phyloP scores from a whole-genome alignment of 768 basidiomycete species.

The Porphyrellus cyaneotinctus region DNA sequence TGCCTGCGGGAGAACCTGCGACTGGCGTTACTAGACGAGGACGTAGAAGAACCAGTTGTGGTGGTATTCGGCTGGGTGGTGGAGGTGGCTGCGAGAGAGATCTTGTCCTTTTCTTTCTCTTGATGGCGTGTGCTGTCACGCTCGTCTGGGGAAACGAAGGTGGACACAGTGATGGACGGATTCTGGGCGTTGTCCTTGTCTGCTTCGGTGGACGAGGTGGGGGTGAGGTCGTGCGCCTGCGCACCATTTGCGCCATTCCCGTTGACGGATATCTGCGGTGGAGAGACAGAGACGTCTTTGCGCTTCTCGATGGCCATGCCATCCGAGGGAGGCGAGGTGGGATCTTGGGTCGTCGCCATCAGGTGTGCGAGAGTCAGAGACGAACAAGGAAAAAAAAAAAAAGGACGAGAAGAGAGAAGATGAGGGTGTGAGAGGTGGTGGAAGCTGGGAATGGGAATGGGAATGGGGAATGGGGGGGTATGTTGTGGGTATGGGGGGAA shows the following conservation, averaged over 20 bases:
- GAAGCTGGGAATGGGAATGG: background rate
- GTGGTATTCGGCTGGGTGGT: conserved; percentile 39
- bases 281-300: conserved; percentile 13
- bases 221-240: conserved; percentile 28
- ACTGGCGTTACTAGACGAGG: conserved; percentile 15
- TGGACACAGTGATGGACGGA: conserved; percentile 33
- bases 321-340: conserved; percentile 15
- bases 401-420: background rate
- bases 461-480: conserved; percentile 10
- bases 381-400: conserved; percentile 1
- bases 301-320: conserved; percentile 21
- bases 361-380: background rate
- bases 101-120: conserved; percentile 45
- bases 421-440: background rate
- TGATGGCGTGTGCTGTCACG: conserved; percentile 29
- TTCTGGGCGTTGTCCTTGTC: conserved; percentile 37
- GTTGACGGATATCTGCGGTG: conserved; percentile 22
- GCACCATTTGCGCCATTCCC: conserved; percentile 25
- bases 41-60: conserved; percentile 21
- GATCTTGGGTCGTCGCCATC: conserved; percentile 25
- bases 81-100: conserved; percentile 42
- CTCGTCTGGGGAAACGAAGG: conserved; percentile 32
- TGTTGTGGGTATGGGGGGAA: conserved; percentile 27
- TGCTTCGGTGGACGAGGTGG: conserved; percentile 31
- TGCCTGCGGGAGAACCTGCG: conserved; percentile 32